Evolutionary conservation across 139 green algal genomes (phyloP), one percentile per base, ranked within the genome.

Genomic region (Medakamo hakoo): DNA sequence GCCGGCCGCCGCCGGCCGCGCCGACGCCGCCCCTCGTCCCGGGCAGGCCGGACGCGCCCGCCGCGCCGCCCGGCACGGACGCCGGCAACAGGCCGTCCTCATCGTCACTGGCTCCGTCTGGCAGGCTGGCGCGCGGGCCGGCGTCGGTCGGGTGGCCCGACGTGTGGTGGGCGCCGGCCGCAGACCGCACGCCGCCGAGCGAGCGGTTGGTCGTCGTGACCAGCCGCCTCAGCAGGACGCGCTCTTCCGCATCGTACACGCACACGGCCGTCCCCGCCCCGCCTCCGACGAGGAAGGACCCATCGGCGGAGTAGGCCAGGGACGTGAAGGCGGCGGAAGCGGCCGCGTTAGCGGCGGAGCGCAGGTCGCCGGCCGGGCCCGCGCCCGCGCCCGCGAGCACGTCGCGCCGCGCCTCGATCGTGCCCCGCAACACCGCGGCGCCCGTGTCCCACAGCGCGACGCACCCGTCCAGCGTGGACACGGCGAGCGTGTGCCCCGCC

Each of bases 381-480:
- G 86, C 86, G 0, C 91, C 86, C 24, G 77, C 76, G 40, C 9
- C 40, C 9, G 40, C 40, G 40, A 9, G 9, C 31, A 98, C 81
- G 78, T 98, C 92, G 1, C 86, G 69, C 49, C 93, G 73, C 0
- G 86, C 91, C 58, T 95, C 76, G 48, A 95, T 88, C 22, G 76
- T 81, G 22, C 71, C 78, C 78, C 90, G 62, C 58, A 94, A 69
- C 64, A 78, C 65, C 25, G 73, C 82, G 48, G 95, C 88, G 16
- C 81, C 67, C 4, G 91, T 76, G 73, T 98, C 80, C 92, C 92
- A 98, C 27, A 98, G 68, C 65, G 88, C 83, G 63, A 98, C 88
- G 64, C 85, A 71, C 3, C 89, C 92, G 66, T 97, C 89, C 24
- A 98, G 81, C 3, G 92, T 95, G 62, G 80, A 65, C 9, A 59